Conservation (phyloP, 2,329 filamentous ascomycete species). For the Dothiorella sarmentorum region DNA sequence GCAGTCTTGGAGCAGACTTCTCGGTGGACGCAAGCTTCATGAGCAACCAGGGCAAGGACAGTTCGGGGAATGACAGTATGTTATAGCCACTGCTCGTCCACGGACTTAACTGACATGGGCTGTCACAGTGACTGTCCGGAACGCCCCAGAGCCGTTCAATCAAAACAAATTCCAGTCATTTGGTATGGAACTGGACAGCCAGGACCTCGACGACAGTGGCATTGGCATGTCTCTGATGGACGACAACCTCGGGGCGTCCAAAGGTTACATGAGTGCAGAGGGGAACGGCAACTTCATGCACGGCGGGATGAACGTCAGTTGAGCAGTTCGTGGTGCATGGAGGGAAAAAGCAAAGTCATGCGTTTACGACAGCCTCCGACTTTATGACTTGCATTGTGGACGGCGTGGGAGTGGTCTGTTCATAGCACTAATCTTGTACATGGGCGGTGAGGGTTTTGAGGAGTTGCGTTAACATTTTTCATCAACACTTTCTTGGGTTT, state of each 20-base stretch:
- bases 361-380: conserved; percentile 17
- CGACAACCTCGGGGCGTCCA: conserved; percentile 16
- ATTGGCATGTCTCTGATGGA: conserved; percentile 22
- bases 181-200: conserved; percentile 16
- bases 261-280: conserved; percentile 13
- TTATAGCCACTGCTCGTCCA: conserved; percentile 6
- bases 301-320: conserved; percentile 16
- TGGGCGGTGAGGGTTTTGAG: neutral
- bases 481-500: neutral
- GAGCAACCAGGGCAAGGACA: conserved; percentile 16
- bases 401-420: conserved; percentile 13
- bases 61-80: conserved; percentile 17
- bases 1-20: conserved; percentile 38
- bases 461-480: neutral
- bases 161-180: conserved; percentile 17
- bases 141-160: conserved; percentile 13
- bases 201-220: conserved; percentile 21
- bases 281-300: neutral
- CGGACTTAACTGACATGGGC: conserved; percentile 11
- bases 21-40: conserved; percentile 24
- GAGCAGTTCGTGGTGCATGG: neutral
- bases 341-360: conserved; percentile 3
- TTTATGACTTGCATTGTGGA: conserved; percentile 17
- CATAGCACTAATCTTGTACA: conserved; percentile 18
- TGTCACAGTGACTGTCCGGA: conserved; percentile 8